These are phyloP conservation scores for Annulohypoxylon maeteangense DNA, from an alignment of 495 filamentous ascomycete genomes.

Conservation along the genomic window DNA sequence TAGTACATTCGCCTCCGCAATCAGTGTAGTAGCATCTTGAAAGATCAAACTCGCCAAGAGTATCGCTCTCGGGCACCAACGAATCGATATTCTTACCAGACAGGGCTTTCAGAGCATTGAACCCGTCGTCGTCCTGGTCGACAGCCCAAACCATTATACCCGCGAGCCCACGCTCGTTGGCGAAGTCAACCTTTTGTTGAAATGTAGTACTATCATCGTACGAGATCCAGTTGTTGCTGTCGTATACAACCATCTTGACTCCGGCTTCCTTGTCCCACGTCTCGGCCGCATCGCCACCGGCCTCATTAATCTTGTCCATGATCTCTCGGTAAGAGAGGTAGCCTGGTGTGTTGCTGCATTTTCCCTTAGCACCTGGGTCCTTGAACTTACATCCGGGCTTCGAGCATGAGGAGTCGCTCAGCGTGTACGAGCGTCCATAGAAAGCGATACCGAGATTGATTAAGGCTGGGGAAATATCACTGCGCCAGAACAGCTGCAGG, in stretches of 20 bases:
- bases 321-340: not conserved
- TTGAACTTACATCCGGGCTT: constrained; percentile 45
- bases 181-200: not conserved
- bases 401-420: constrained; percentile 32
- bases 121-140: not conserved
- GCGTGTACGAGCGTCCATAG: constrained; percentile 58
- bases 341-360: constrained; percentile 48
- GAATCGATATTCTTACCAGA: too few species aligned
- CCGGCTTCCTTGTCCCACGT: too few species aligned
- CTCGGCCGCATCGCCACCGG: not conserved
- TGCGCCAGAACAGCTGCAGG: constrained; percentile 63
- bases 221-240: not conserved
- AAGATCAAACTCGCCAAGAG: too few species aligned
- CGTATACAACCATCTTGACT: not conserved
- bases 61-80: too few species aligned
- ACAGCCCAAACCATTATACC: not conserved
- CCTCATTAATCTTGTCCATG: not conserved
- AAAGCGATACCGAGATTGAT: constrained; percentile 62
- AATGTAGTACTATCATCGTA: not conserved
- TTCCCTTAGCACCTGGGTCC: constrained; percentile 35
- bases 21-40: too few species aligned
- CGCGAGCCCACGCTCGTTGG: not conserved
- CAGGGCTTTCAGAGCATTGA: not conserved
- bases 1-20: too few species aligned
- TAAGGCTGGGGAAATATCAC: constrained; percentile 54